Conservation (phyloP, 371 early-diverging fungal genomes). For the Chytridiales sp. region DNA sequence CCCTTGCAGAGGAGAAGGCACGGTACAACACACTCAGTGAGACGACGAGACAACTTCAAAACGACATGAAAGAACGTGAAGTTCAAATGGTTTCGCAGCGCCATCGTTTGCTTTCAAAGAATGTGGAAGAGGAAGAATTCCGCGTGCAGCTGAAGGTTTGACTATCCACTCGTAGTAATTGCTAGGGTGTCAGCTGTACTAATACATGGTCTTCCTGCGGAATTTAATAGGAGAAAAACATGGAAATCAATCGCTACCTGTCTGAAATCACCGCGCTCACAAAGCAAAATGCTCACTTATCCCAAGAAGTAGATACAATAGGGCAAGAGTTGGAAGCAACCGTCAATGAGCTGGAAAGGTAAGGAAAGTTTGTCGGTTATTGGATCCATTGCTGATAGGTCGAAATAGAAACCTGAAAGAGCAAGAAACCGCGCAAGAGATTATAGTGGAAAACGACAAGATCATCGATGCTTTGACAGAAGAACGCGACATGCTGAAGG, state of each 20-base stretch:
- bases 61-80: slow-evolving; percentile 38
- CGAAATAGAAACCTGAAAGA: slow-evolving; percentile 30
- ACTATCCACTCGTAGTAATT: too few relatives aligned
- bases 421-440: slow-evolving; percentile 24
- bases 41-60: slow-evolving; percentile 27
- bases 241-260: slow-evolving; percentile 40
- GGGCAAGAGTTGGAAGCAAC: slow-evolving; percentile 47
- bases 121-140: slow-evolving; percentile 41
- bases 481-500: slow-evolving; percentile 39
- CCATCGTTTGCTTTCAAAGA: slow-evolving; percentile 35
- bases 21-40: slow-evolving; percentile 25
- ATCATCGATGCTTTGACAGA: slow-evolving; percentile 38
- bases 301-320: slow-evolving; percentile 38
- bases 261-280: slow-evolving; percentile 43
- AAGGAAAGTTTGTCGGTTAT: background rate
- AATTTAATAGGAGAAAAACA: slow-evolving; percentile 44
- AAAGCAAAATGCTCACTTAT: slow-evolving; percentile 33
- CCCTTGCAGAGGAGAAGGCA: slow-evolving; percentile 33
- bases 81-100: slow-evolving; percentile 36
- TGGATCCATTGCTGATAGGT: background rate
- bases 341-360: slow-evolving; percentile 47
- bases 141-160: slow-evolving; percentile 33
- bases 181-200: too few relatives aligned
- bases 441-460: slow-evolving; percentile 28
- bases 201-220: background rate